Evolutionary conservation across 495 filamentous ascomycete genomes (phyloP).

Genomic region (Pseudoneurospora amorphoporcata): DNA sequence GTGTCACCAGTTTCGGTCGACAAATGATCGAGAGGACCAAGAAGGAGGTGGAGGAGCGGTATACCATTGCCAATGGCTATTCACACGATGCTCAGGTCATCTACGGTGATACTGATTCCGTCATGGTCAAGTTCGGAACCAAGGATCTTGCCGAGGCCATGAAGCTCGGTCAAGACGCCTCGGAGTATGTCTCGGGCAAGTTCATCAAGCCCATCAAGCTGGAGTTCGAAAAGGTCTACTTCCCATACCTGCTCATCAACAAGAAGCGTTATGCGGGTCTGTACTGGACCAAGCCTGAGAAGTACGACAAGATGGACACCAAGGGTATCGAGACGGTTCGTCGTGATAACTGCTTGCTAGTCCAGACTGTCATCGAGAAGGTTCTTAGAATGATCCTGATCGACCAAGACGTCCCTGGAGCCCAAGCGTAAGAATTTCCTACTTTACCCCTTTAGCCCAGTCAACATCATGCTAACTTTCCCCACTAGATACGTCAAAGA

Average conservation of each 20-base stretch:
- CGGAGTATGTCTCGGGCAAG: slow-evolving; percentile 75
- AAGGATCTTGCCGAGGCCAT: slow-evolving; percentile 75
- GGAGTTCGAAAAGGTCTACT: slow-evolving; percentile 99
- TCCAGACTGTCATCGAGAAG: slow-evolving; percentile 96
- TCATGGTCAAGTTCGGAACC: slow-evolving; percentile 98
- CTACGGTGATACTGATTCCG: slow-evolving; percentile 98
- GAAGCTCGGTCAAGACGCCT: slow-evolving; percentile 88
- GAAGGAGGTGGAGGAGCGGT: slow-evolving; percentile 77
- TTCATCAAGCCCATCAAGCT: slow-evolving; percentile 96
- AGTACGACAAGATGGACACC: slow-evolving; percentile 98
- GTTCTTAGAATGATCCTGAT: slow-evolving; percentile 92
- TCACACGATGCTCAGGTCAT: slow-evolving; percentile 90
- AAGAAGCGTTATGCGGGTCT: slow-evolving; percentile 98
- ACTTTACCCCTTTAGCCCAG: not conserved
- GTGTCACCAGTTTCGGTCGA: slow-evolving; percentile 88
- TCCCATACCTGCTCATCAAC: slow-evolving; percentile 97
- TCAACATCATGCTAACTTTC: slow-evolving; percentile 8
- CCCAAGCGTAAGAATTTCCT: slow-evolving; percentile 67
- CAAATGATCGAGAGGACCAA: slow-evolving; percentile 99
- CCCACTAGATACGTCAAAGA: slow-evolving; percentile 79
- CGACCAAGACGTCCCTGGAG: slow-evolving; percentile 75
- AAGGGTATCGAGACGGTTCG: slow-evolving; percentile 99
- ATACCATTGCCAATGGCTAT: slow-evolving; percentile 90
- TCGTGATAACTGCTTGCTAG: slow-evolving; percentile 89
- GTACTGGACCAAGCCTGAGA: slow-evolving; percentile 92